phyloP scores from a whole-genome alignment of 768 basidiomycete species.

The Zangia roseola region DNA sequence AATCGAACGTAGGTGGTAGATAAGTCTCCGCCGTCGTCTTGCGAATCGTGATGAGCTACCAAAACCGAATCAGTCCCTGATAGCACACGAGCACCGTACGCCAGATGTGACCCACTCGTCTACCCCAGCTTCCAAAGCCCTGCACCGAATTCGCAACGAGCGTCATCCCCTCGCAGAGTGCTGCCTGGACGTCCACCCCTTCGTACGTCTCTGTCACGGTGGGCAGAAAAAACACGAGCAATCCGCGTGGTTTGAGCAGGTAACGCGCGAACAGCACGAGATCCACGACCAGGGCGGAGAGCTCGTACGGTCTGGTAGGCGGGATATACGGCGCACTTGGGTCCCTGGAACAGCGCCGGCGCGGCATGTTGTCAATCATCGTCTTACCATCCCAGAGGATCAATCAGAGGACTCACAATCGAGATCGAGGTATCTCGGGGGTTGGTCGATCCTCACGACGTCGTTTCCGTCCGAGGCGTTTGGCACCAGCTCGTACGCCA shows the following conservation, averaged over 20 bases:
- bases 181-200: conserved; percentile 75
- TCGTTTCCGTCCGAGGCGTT: conserved; percentile 71
- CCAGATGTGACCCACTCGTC: conserved; percentile 60
- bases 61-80: not conserved
- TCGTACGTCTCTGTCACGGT: conserved; percentile 91
- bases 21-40: conserved; percentile 53
- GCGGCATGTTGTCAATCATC: no score
- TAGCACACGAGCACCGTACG: not conserved
- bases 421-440: conserved; percentile 44
- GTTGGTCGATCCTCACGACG: conserved; percentile 27
- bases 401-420: not conserved
- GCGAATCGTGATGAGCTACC: conserved; percentile 88
- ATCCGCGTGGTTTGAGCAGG: conserved; percentile 78
- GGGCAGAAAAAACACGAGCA: conserved; percentile 94
- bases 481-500: conserved; percentile 88
- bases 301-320: conserved; percentile 89
- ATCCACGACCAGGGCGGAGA: conserved; percentile 78
- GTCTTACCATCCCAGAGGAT: no score
- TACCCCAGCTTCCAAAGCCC: conserved; percentile 93
- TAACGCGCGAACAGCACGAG: conserved; percentile 81
- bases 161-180: conserved; percentile 86
- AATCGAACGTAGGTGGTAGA: conserved; percentile 56
- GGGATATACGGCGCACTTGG: conserved; percentile 78
- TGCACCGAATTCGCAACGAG: conserved; percentile 87
- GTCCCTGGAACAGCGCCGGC: conserved; percentile 11